Percentiles rank a stretch among this genome's conserved stretches.
Evolutionary conservation across 1,139 yeast genomes (phyloP).

Genomic region (Geotrichum bryndzae): DNA sequence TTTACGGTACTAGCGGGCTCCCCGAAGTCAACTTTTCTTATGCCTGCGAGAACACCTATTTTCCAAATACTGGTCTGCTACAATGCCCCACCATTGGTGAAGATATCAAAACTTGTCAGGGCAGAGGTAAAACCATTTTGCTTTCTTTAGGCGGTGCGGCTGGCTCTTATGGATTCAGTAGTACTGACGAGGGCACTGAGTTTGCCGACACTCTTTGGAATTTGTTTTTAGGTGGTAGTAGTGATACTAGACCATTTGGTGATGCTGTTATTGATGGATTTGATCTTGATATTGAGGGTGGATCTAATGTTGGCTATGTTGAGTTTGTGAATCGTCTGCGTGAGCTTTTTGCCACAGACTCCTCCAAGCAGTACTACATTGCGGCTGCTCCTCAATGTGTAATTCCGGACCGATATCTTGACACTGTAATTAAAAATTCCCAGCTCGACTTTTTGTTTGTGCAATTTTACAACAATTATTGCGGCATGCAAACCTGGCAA

Average conservation of each 20-base stretch:
- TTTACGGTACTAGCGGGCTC: constrained; percentile 42
- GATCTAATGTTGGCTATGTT: constrained; percentile 45
- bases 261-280: constrained; percentile 63
- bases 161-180: constrained; percentile 68
- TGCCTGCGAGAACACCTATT: constrained; percentile 38
- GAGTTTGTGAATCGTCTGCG: constrained; percentile 54
- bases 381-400: constrained; percentile 97
- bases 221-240: constrained; percentile 70
- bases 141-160: constrained; percentile 85
- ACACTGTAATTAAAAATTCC: constrained; percentile 55
- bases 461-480: constrained; percentile 90
- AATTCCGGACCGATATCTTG: constrained; percentile 81
- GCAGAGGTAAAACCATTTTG: constrained; percentile 65
- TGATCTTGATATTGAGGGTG: constrained; percentile 63
- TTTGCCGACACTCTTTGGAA: constrained; percentile 81
- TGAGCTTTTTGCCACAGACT: constrained; percentile 45
- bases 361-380: constrained; percentile 52
- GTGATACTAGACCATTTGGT: constrained; percentile 66
- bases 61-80: constrained; percentile 30
- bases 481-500: constrained; percentile 38
- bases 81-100: constrained; percentile 39
- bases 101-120: constrained; percentile 77
- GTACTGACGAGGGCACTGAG: constrained; percentile 53
- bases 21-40: constrained; percentile 61
- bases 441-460: constrained; percentile 79